A percentile compares a stretch with the other conserved stretches of the same genome.
Evolutionary conservation across 2,329 filamentous ascomycete species (phyloP).

Genomic region (Didymella sp.): DNA sequence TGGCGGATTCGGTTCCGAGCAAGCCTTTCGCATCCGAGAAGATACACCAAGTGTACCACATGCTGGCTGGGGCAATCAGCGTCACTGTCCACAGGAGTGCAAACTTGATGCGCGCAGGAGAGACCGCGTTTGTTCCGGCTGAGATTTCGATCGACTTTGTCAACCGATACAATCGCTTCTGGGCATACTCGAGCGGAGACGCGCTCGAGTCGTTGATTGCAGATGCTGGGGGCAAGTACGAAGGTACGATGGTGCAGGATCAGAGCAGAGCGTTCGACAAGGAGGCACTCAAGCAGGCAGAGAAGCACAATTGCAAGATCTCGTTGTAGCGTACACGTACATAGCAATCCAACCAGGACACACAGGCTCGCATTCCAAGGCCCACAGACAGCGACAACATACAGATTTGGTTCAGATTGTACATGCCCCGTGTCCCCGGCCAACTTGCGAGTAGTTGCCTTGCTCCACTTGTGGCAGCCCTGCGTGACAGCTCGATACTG

Average conservation of each 20-base stretch:
- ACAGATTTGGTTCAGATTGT: neutral
- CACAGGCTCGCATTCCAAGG: neutral
- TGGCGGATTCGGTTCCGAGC: constrained; percentile 17
- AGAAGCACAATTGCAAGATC: constrained; percentile 12
- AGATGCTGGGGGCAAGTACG: constrained; percentile 24
- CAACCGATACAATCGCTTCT: constrained; percentile 27
- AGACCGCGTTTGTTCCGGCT: constrained; percentile 29
- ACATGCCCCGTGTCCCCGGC: neutral
- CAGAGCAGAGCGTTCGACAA: constrained; percentile 7
- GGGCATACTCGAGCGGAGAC: constrained; percentile 29
- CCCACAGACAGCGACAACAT: neutral
- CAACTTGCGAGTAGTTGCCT: neutral
- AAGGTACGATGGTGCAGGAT: constrained; percentile 28
- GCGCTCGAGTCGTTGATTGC: constrained; percentile 28
- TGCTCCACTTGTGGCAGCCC: constrained; percentile 10
- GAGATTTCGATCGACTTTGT: constrained; percentile 24
- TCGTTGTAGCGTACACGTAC: neutral
- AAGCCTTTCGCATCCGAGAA: constrained; percentile 22
- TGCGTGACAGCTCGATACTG: constrained; percentile 12
- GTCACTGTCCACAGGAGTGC: constrained; percentile 17
- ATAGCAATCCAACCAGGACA: neutral
- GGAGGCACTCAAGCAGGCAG: constrained; percentile 11
- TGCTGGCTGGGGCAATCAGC: constrained; percentile 26
- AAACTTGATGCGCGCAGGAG: constrained; percentile 26
- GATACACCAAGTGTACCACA: constrained; percentile 27